Evolutionary conservation across 345 rosid species (phyloP), one percentile per base, ranked within the genome.

Genomic region (Abelmoschus esculentus): DNA sequence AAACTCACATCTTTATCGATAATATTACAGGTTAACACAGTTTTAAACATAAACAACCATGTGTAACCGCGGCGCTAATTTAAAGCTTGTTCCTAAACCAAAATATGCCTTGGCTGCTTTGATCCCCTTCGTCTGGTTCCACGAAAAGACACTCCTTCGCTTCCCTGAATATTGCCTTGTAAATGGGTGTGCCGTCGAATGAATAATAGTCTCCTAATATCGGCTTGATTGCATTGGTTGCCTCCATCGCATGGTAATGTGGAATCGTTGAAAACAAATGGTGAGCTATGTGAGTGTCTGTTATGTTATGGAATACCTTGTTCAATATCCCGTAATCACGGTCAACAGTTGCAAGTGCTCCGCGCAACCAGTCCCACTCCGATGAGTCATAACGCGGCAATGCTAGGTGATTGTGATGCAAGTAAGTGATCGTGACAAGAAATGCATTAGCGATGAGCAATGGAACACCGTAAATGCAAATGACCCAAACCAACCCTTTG

Each of bases 221-320:
- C 0, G 66, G 66, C 77, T 86, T 92, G 44, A 90, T 86, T 3
- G 93, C 98, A 77, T 80, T 85, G 0, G 98, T 90, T 6, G 98
- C 96, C 81, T 88, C 93, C 90, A 88, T 84, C 0, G 96, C 65
- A 6, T 61, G 46, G 17, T 61, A 61, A 38, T 61, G 65, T 1
- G 65, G 65, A 26, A 61, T 61, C 6, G 65, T 61, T 12, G 65
- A 61, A 8, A 61, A 61, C 26, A 61, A 61, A 34, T 61, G 65
- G 9, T 61, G 65, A 61, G 65, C 65, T 15, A 61, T 9, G 10
- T 61, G 65, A 15, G 65, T 61, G 17, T 61, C 65, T 0, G 65
- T 61, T 17, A 61, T 61, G 5, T 61, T 61, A 61, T 61, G 65
- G 46, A 61, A 61, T 4, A 61, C 46, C 46, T 61, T 61, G 65